Evolutionary conservation across 1,139 yeast genomes (phyloP).

Genomic region (Meyerozyma elateridarum): DNA sequence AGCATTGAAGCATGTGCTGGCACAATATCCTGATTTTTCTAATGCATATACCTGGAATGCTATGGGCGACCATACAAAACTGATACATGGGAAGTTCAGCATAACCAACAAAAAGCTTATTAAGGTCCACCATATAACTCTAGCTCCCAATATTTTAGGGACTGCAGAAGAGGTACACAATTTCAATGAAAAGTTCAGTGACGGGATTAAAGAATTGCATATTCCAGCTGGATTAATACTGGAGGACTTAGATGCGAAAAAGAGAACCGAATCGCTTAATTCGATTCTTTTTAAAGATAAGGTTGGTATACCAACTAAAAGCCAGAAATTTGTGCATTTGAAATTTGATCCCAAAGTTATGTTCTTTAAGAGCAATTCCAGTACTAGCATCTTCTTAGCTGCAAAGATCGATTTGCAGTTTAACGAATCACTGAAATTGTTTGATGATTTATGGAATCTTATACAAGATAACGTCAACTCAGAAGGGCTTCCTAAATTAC

Average conservation of each 20-base stretch:
- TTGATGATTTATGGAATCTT: slow-evolving; percentile 7
- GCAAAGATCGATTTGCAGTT: slow-evolving; percentile 8
- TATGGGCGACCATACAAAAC: slow-evolving; percentile 6
- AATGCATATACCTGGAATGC: slow-evolving; percentile 11
- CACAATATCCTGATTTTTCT: slow-evolving; percentile 2
- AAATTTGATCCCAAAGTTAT: slow-evolving; percentile 8
- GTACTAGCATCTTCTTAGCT: slow-evolving; percentile 10
- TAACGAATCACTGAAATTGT: slow-evolving; percentile 4
- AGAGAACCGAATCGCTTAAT: slow-evolving; percentile 6
- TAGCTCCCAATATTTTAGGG: slow-evolving; percentile 14
- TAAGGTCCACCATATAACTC: slow-evolving; percentile 14
- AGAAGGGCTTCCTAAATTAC: not conserved
- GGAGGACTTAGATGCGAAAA: slow-evolving; percentile 7
- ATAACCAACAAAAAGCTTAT: slow-evolving; percentile 7
- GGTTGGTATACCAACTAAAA: slow-evolving; percentile 1
- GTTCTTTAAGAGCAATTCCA: slow-evolving; percentile 6
- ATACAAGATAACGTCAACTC: slow-evolving; percentile 9
- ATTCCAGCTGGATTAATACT: slow-evolving; percentile 7
- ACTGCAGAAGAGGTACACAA: slow-evolving; percentile 11
- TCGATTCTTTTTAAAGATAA: slow-evolving; percentile 7
- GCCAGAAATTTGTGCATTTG: slow-evolving; percentile 8
- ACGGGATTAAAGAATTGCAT: slow-evolving; percentile 7
- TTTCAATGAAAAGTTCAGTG: slow-evolving; percentile 9
- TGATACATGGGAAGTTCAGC: slow-evolving; percentile 8
- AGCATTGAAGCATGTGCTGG: slow-evolving; percentile 4